phyloP scores from a whole-genome alignment of 768 basidiomycete species.

The Lactarius deliciosus region DNA sequence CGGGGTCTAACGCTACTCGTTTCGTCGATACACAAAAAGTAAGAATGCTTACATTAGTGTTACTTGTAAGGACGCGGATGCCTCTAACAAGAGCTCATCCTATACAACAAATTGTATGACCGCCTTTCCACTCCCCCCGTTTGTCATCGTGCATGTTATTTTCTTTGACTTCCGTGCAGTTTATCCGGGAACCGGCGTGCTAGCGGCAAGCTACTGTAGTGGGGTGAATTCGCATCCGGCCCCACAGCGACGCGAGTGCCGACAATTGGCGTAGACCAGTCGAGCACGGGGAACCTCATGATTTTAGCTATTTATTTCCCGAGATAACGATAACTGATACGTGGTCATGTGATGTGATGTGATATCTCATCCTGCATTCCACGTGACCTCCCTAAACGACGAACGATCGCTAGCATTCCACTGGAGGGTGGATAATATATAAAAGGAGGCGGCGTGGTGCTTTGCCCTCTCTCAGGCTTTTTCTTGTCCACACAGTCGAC shows the following conservation, averaged over 20 bases:
- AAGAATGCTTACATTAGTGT: not conserved
- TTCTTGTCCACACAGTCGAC: too few relatives aligned
- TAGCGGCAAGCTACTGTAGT: too few relatives aligned
- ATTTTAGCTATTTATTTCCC: too few relatives aligned
- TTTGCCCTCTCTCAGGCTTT: too few relatives aligned
- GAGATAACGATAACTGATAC: too few relatives aligned
- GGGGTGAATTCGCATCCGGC: conserved; percentile 38
- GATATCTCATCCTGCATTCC: too few relatives aligned
- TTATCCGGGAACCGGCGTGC: conserved; percentile 16
- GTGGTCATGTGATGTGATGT: too few relatives aligned
- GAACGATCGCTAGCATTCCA: too few relatives aligned
- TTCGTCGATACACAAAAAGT: not conserved
- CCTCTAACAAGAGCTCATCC: not conserved
- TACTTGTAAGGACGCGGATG: not conserved
- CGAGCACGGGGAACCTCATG: conserved; percentile 57
- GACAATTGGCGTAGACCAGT: conserved; percentile 83
- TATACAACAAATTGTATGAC: not conserved
- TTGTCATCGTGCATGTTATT: not conserved
- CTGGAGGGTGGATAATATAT: too few relatives aligned
- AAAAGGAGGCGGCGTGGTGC: too few relatives aligned
- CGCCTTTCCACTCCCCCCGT: not conserved
- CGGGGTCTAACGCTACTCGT: conserved; percentile 36
- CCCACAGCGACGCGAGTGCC: conserved; percentile 78
- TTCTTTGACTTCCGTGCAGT: too few relatives aligned
- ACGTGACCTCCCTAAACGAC: too few relatives aligned